Percentiles rank a stretch among this genome's conserved stretches.
Conservation (phyloP, 1,284 basidiomycete species). For the Leccinum subspadiceum region DNA sequence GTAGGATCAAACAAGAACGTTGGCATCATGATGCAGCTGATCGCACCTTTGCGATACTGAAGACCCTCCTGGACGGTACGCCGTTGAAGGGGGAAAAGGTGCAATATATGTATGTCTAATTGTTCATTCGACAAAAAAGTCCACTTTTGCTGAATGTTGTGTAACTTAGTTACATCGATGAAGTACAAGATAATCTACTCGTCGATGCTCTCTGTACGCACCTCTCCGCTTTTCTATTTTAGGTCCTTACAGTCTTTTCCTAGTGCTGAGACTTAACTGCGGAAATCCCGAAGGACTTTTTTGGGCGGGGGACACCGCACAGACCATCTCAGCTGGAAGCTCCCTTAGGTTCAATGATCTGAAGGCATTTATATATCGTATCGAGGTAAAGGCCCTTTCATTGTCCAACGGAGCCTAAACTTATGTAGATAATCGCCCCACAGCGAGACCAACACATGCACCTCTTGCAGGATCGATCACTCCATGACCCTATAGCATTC, state of each 20-base stretch:
- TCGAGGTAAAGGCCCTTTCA: slow-evolving; percentile 43
- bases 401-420: neutral
- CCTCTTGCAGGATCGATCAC: slow-evolving; percentile 15
- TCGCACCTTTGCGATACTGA: slow-evolving; percentile 57
- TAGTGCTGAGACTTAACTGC: slow-evolving; percentile 62
- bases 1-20: slow-evolving; percentile 42
- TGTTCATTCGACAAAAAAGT: neutral
- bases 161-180: slow-evolving; percentile 62
- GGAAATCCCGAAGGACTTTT: slow-evolving; percentile 65
- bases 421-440: neutral
- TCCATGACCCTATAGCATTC: slow-evolving; percentile 47
- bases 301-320: slow-evolving; percentile 79
- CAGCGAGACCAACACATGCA: slow-evolving; percentile 23
- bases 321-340: slow-evolving; percentile 71
- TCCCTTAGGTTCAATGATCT: slow-evolving; percentile 72
- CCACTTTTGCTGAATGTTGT: neutral
- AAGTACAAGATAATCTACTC: slow-evolving; percentile 53
- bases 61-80: slow-evolving; percentile 29
- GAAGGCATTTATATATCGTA: slow-evolving; percentile 60
- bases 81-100: slow-evolving; percentile 43
- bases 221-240: neutral
- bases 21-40: slow-evolving; percentile 64
- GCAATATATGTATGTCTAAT: slow-evolving; percentile 53
- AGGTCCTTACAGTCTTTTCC: neutral
- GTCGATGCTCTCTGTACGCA: slow-evolving; percentile 59